Evolutionary conservation across 768 basidiomycete species (phyloP), one percentile per base, ranked within the genome.

Genomic region (Amylocystis lapponica): DNA sequence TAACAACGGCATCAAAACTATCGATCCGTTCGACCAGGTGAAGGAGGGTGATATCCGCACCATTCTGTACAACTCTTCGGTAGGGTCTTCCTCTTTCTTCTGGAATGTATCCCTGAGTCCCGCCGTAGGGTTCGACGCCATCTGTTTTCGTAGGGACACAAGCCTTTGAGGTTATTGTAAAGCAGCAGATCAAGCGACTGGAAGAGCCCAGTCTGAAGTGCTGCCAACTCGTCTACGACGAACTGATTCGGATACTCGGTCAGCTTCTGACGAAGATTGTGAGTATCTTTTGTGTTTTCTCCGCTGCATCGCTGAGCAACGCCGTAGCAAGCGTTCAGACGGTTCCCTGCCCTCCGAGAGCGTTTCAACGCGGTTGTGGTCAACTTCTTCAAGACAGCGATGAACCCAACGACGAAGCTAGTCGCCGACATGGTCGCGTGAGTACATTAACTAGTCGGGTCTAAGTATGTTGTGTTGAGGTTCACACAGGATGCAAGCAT

Each of bases 11-110:
- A 79, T 99, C 63, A 93, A 84, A 72, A 79, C 72, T 48, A 94
- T 98, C 59, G 96, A 99, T 72, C 96, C 96, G 1, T 99, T 97
- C 54, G 96, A 99, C 62, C 93, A 96, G 68, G 91, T 96, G 52
- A 96, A 97, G 66, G 96, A 99, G 62, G 91, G 94, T 32, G 96
- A 99, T 66, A 97, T 99, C 61, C 76, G 96, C 41, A 92, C 81
- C 1, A 85, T 97, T 53, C 64, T 98, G 43, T 99, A 99, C 72
- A 99, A 99, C 68, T 97, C 96, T 42, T 95, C 95, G 25, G 91
- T 91, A n/a, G 51, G 54, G 86, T 75, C 25, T 19, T 9, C 21
- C n/a, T 34, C n/a, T 42, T 32, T 10, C 39, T 17, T 23, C 5
- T 20, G 2, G 13, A 25, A 27, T 17, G 10, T 16, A 23, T 8